A percentile compares a stretch with the other conserved stretches of the same genome.
These are phyloP conservation scores for Botrytis cinerea DNA, from an alignment of 2,329 filamentous ascomycete species.

Conservation along the genomic window DNA sequence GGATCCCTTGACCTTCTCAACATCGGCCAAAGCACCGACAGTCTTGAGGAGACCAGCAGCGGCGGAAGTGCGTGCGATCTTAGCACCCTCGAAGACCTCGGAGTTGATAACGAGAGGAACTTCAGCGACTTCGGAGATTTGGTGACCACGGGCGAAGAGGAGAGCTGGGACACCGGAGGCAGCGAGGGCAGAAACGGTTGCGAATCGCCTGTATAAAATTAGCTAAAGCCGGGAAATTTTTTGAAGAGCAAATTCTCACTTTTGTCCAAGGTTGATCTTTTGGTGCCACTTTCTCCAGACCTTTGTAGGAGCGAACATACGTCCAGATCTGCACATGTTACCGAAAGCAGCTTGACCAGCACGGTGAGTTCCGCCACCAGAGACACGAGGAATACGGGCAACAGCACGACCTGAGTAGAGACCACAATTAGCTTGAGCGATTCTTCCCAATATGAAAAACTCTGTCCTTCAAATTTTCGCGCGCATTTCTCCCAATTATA, in stretches of 20 bases:
- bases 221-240: constrained; percentile 33
- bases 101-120: constrained; percentile 97
- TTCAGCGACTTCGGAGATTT: constrained; percentile 87
- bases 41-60: constrained; percentile 87
- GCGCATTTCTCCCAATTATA: not conserved
- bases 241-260: constrained; percentile 54
- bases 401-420: constrained; percentile 80
- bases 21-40: constrained; percentile 83
- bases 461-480: not conserved
- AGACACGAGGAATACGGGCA: constrained; percentile 99
- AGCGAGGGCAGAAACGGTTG: constrained; percentile 94
- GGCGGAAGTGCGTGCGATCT: constrained; percentile 83
- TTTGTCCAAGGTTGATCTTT: constrained; percentile 99
- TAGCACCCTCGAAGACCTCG: constrained; percentile 76
- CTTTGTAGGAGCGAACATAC: constrained; percentile 99
- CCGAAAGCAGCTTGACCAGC: constrained; percentile 99
- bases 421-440: constrained; percentile 30
- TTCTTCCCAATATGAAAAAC: not conserved
- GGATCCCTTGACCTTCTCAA: constrained; percentile 94
- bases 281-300: constrained; percentile 99
- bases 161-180: constrained; percentile 94
- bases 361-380: constrained; percentile 99
- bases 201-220: constrained; percentile 72
- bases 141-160: constrained; percentile 95
- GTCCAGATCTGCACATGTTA: constrained; percentile 99